Conservation (phyloP, 306 rosid genomes). For the Cercis canadensis region DNA sequence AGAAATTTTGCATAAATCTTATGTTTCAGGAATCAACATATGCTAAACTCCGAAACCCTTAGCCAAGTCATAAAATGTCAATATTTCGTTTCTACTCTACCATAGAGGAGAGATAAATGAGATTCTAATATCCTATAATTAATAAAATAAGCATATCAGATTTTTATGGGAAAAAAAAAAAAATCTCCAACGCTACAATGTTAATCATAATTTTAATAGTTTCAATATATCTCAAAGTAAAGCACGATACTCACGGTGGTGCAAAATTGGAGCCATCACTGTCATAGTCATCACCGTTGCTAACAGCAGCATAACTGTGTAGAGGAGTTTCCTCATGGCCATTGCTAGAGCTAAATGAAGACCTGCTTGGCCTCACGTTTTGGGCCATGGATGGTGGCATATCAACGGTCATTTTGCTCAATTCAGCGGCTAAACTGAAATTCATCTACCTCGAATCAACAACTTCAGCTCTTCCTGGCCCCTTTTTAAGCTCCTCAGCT, state of each 20-base stretch:
- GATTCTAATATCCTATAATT: constrained; percentile 9
- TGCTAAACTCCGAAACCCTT: not conserved
- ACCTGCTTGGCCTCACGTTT: constrained; percentile 64
- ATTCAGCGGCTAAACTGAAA: constrained; percentile 31
- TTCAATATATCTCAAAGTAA: constrained; percentile 1
- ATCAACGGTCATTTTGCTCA: constrained; percentile 66
- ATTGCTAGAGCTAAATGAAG: constrained; percentile 70
- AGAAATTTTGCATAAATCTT: not conserved
- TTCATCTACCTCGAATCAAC: constrained; percentile 39
- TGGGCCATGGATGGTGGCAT: constrained; percentile 63
- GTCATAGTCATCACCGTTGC: constrained; percentile 72
- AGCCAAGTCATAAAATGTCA: constrained; percentile 5
- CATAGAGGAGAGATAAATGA: not conserved
- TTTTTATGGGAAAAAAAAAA: constrained; percentile 1
- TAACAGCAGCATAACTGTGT: constrained; percentile 49
- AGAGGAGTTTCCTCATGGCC: constrained; percentile 60
- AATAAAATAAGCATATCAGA: not conserved
- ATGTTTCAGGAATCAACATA: not conserved
- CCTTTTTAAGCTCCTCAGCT: constrained; percentile 31
- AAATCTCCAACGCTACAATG: not conserved
- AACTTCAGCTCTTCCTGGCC: not conserved
- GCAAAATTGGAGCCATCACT: constrained; percentile 77
- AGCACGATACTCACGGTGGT: constrained; percentile 65
- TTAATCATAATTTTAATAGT: constrained; percentile 3
- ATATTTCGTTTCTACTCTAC: not conserved